Evolutionary conservation across 805 yeast genomes (phyloP), one percentile per base, ranked within the genome.

Genomic region (Cyberlindnera euphorbiae): DNA sequence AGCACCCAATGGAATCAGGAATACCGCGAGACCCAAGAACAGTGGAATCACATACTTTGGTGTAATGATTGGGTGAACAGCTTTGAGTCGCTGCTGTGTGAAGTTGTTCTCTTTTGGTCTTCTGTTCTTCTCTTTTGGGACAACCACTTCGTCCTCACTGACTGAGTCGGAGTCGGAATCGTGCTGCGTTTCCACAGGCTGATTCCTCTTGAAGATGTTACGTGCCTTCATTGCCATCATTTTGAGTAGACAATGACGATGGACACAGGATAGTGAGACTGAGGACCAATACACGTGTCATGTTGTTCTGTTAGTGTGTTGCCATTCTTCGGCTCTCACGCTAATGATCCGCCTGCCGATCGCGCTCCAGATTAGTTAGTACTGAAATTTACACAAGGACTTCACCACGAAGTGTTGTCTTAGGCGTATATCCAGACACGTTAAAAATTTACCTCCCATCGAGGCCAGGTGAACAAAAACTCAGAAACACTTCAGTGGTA

Each of bases 1-100:
- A 15, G 88, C 87, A 16, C 98, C 98, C 37, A 93, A 73, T 12
- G 96, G 95, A 10, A 90, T 85, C 56, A 88, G 83, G 11, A 93
- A 69, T n/a, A 82, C 69, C 1, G 94, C 87, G 29, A 89, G 65
- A 11, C 77, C 41, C 29, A 88, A 63, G 48, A 89, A 75, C 38
- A 90, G 64, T 7, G 96, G 96, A 35, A 90, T 72, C 33, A 90
- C 95, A 19, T 93, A 77, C 51, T 77, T 80, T 6, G 97, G 96
- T 2, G 96, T 88, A 48, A 89, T 72, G 42, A 93, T 85, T 1
- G 97, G 97, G 37, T 75, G 77, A 56, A 73, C 62, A 15, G 79
- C 68, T 35, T 69, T 71, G 29, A 76, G 54, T 41, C 75, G 58
- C 47, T 76, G 82, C 52, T 83, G 94, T 39, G 89, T 71, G 55